phyloP scores from a whole-genome alignment of 2,329 filamentous ascomycete species.

The Thielaviopsis ethacetica region DNA sequence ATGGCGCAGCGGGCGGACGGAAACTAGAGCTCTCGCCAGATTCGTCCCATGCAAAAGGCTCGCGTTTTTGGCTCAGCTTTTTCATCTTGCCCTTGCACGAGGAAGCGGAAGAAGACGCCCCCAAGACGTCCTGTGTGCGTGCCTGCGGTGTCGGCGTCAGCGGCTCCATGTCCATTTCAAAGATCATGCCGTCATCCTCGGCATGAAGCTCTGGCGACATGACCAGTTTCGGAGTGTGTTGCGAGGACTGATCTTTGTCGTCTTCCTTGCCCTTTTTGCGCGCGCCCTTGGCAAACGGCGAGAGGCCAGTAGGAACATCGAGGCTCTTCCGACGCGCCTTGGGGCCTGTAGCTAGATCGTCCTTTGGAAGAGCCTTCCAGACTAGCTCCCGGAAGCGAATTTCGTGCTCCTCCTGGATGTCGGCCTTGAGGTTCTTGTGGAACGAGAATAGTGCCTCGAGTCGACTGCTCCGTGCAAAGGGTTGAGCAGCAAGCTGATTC shows the following conservation, averaged over 20 bases:
- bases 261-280: conserved; percentile 29
- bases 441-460: conserved; percentile 41
- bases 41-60: not conserved
- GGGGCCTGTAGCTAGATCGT: conserved; percentile 26
- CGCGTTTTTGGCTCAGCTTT: not conserved
- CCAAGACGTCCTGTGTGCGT: not conserved
- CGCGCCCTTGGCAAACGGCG: conserved; percentile 24
- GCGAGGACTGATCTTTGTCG: not conserved
- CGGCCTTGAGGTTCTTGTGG: conserved; percentile 43
- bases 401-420: conserved; percentile 52
- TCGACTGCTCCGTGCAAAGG: conserved; percentile 60
- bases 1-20: conserved; percentile 2
- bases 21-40: not conserved
- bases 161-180: conserved; percentile 10
- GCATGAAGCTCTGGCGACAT: not conserved
- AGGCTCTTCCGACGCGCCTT: conserved; percentile 25
- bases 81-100: not conserved
- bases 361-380: conserved; percentile 44
- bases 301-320: not conserved
- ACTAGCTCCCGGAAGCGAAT: conserved; percentile 62
- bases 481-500: conserved; percentile 65
- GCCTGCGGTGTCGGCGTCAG: not conserved
- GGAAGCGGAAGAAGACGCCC: not conserved
- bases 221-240: not conserved
- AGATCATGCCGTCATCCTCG: conserved; percentile 8